Conservation (phyloP, 2,329 filamentous ascomycete genomes). For the Lasiodiplodia hormozganensis region DNA sequence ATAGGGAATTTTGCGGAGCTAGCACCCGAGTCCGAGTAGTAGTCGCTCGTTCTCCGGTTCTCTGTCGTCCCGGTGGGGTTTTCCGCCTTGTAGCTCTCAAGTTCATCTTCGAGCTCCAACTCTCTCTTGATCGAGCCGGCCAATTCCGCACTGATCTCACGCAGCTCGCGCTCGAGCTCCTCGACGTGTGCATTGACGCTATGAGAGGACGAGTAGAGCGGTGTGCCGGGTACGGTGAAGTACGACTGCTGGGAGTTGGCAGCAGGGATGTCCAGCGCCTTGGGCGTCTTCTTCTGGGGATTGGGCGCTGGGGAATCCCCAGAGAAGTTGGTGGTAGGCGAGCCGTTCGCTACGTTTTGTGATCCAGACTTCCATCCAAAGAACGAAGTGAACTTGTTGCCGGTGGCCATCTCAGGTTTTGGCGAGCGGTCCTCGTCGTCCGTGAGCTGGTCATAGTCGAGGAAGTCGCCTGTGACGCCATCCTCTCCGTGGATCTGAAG, state of each 20-base stretch:
- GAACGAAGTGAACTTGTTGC: constrained; percentile 67
- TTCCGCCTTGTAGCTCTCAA: constrained; percentile 87
- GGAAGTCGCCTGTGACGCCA: constrained; percentile 46
- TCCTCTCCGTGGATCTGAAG: constrained; percentile 40
- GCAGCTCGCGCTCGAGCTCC: constrained; percentile 93
- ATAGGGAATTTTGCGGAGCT: constrained; percentile 79
- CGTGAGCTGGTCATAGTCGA: constrained; percentile 42
- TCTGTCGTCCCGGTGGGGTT: constrained; percentile 61
- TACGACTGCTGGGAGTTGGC: constrained; percentile 54
- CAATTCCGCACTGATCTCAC: constrained; percentile 90
- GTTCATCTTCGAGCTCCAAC: constrained; percentile 94
- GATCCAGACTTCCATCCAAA: constrained; percentile 70
- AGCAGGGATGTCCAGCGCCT: constrained; percentile 58
- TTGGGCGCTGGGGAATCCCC: constrained; percentile 64
- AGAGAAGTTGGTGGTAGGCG: constrained; percentile 66
- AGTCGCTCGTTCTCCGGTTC: constrained; percentile 87
- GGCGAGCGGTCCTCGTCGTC: constrained; percentile 35
- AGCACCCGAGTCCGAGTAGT: constrained; percentile 95
- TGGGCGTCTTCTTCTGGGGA: constrained; percentile 48
- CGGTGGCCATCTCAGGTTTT: constrained; percentile 41
- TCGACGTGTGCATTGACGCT: constrained; percentile 68
- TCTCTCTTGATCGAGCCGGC: constrained; percentile 92
- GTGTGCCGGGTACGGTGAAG: constrained; percentile 57
- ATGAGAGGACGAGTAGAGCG: constrained; percentile 51
- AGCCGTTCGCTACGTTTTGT: constrained; percentile 59